phyloP scores from a whole-genome alignment of 73 alveolate genomes.

The Durusdinium trenchii region DNA sequence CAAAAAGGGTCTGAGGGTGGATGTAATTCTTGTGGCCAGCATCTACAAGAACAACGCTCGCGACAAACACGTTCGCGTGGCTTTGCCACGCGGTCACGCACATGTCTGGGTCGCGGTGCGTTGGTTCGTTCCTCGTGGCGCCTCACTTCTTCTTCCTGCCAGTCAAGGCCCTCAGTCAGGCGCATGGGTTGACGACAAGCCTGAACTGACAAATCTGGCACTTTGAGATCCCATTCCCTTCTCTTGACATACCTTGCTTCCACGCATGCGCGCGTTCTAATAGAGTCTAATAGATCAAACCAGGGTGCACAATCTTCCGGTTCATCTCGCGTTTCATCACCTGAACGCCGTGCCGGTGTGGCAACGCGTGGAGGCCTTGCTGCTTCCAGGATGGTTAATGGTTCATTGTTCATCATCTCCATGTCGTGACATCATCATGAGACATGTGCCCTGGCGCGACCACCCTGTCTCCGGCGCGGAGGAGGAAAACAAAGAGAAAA shows the following conservation, averaged over 20 bases:
- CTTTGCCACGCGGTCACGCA: too few relatives aligned
- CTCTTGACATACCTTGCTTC: background rate
- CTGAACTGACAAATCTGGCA: too few relatives aligned
- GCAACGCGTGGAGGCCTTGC: too few relatives aligned
- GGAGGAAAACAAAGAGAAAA: background rate
- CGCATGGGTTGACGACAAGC: background rate
- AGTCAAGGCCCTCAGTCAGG: conserved; percentile 22
- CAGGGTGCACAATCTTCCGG: conserved; percentile 25
- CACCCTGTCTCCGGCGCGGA: background rate
- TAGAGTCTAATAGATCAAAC: background rate
- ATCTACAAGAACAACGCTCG: too few relatives aligned
- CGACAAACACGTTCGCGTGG: too few relatives aligned
- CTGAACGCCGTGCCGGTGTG: background rate
- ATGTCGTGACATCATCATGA: too few relatives aligned
- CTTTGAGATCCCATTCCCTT: too few relatives aligned
- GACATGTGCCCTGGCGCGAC: background rate
- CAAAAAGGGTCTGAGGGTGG: too few relatives aligned
- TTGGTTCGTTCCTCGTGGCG: background rate
- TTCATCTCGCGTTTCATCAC: conserved; percentile 63
- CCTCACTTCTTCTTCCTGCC: conserved; percentile 52
- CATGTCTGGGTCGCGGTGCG: too few relatives aligned
- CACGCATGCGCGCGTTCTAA: background rate
- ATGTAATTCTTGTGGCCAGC: too few relatives aligned
- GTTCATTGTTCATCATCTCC: too few relatives aligned
- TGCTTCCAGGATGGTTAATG: too few relatives aligned